phyloP scores from a whole-genome alignment of 1,139 yeast genomes.

The Saccharomyces pastorianus region DNA sequence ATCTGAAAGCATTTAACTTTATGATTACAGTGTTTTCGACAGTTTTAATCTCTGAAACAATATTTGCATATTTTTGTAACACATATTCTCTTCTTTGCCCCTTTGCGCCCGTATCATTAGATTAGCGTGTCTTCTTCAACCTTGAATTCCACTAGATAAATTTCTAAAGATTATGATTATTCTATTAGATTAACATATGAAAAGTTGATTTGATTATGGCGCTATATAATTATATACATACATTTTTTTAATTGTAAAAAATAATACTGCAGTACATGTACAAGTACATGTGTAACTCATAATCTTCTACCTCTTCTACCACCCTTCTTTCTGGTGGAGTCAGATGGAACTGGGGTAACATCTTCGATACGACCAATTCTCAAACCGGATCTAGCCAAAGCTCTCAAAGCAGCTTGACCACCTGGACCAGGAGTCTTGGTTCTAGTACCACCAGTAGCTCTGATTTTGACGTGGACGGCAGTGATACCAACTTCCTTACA shows the following conservation, averaged over 20 bases:
- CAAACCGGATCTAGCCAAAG: slow-evolving; percentile 99
- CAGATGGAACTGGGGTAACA: slow-evolving; percentile 99
- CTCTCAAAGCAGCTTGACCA: slow-evolving; percentile 99
- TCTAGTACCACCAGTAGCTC: slow-evolving; percentile 99
- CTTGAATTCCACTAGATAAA: neutral
- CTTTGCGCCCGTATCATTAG: too few species aligned
- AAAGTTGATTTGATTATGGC: neutral
- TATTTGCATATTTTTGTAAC: neutral
- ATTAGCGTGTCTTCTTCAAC: neutral
- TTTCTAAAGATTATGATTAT: too few species aligned
- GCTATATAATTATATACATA: neutral
- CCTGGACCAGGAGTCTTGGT: slow-evolving; percentile 99
- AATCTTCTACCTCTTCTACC: slow-evolving; percentile 99
- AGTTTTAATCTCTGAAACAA: slow-evolving; percentile 15
- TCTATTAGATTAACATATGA: neutral
- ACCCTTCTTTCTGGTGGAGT: slow-evolving; percentile 99
- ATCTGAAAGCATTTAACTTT: slow-evolving; percentile 25
- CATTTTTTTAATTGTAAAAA: neutral
- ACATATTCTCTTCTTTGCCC: neutral
- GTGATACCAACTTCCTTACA: slow-evolving; percentile 99
- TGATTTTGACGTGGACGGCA: slow-evolving; percentile 98
- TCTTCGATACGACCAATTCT: slow-evolving; percentile 99
- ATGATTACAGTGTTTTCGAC: slow-evolving; percentile 28
- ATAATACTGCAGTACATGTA: neutral
- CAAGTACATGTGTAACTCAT: slow-evolving; percentile 38